Percentiles rank a stretch among this genome's conserved stretches.
Evolutionary conservation across 495 filamentous ascomycete genomes (phyloP).

Genomic region (Xylaria venustula): DNA sequence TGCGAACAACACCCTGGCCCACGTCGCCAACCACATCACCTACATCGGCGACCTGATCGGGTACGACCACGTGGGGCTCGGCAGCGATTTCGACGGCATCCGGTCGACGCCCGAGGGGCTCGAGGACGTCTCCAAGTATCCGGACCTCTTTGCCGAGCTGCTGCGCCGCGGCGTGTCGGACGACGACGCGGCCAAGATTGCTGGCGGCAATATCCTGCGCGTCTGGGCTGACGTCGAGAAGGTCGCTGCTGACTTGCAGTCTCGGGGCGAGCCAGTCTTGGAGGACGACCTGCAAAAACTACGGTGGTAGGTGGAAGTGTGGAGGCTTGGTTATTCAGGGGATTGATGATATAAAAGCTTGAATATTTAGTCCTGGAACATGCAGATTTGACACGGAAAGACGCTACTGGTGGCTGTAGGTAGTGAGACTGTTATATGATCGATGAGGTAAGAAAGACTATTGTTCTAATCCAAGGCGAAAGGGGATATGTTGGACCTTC

Average conservation of each 20-base stretch:
- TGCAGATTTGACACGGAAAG: no score
- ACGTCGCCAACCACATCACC: constrained; percentile 73
- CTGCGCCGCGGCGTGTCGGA: constrained; percentile 66
- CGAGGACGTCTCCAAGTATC: constrained; percentile 81
- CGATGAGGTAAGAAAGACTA: no score
- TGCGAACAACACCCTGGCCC: constrained; percentile 67
- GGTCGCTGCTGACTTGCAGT: constrained; percentile 61
- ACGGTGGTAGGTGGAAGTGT: background rate
- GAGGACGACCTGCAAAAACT: constrained; percentile 55
- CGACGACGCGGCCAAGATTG: constrained; percentile 63
- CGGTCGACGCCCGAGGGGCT: constrained; percentile 55
- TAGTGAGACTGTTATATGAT: no score
- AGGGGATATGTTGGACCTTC: no score
- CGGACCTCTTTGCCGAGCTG: constrained; percentile 73
- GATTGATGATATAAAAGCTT: background rate
- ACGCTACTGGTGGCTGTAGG: no score
- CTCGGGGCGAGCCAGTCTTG: constrained; percentile 54
- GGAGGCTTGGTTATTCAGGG: background rate
- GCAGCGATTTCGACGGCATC: constrained; percentile 74
- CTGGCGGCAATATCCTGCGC: constrained; percentile 70
- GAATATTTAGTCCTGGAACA: background rate
- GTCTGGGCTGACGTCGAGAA: constrained; percentile 73
- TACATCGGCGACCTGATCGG: constrained; percentile 70
- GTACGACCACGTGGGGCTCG: constrained; percentile 72
- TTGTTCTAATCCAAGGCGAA: no score